phyloP scores from a whole-genome alignment of 2,329 filamentous ascomycete species.

The Chrysoporthe deuterocubensis region DNA sequence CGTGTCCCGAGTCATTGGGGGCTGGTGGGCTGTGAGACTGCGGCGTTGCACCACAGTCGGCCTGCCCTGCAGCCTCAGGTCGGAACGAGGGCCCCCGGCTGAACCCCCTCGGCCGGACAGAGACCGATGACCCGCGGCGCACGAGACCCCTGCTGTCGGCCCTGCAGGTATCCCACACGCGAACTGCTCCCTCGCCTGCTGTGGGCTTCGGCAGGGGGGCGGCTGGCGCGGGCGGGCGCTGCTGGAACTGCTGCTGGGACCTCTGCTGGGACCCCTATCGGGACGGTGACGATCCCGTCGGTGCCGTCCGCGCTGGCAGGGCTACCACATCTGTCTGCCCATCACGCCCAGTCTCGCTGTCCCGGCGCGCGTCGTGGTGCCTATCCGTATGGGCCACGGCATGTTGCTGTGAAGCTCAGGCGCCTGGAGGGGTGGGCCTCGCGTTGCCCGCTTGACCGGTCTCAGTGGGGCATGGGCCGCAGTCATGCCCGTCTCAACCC shows the following conservation, averaged over 20 bases:
- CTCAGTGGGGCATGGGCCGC: constrained; percentile 1
- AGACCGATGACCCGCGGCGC: constrained; percentile 23
- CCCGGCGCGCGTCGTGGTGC: not conserved
- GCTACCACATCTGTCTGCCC: not conserved
- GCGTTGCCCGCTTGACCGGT: not conserved
- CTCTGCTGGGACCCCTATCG: no score
- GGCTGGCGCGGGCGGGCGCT: not conserved
- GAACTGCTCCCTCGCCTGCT: not conserved
- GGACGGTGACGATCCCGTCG: not conserved
- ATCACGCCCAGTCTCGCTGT: not conserved
- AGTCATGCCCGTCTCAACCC: constrained; percentile 17
- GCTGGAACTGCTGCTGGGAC: no score
- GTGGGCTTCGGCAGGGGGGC: no score
- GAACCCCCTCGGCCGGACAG: constrained; percentile 23
- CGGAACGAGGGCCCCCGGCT: constrained; percentile 21
- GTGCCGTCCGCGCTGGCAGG: not conserved
- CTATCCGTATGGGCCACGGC: not conserved
- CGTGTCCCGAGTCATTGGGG: constrained; percentile 10
- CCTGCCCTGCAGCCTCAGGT: constrained; percentile 9
- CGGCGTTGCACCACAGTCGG: constrained; percentile 18
- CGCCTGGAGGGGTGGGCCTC: not conserved
- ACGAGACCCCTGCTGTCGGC: constrained; percentile 15
- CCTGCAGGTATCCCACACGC: not conserved
- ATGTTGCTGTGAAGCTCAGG: not conserved
- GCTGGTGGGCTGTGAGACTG: constrained; percentile 12